Percentiles rank a stretch among this genome's conserved stretches.
phyloP scores from a whole-genome alignment of 2,329 filamentous ascomycete species.

The Aspergillus neoniger region DNA sequence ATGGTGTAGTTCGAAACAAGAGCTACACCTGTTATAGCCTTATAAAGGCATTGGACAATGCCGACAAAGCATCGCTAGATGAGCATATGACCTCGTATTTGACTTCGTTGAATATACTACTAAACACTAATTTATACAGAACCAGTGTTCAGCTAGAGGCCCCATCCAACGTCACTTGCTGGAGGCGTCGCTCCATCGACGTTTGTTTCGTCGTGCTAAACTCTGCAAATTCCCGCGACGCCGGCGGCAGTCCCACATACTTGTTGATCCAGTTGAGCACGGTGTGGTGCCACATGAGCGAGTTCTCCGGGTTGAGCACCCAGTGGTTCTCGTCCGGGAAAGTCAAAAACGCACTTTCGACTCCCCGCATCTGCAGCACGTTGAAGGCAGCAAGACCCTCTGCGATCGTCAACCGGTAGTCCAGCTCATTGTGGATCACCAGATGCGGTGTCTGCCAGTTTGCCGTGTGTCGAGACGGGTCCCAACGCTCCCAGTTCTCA shows the following conservation, averaged over 20 bases:
- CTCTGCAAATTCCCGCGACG: conserved; percentile 35
- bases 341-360: conserved; percentile 75
- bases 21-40: too few species aligned
- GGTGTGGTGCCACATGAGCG: conserved; percentile 82
- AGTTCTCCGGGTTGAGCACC: conserved; percentile 92
- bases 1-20: too few species aligned
- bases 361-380: conserved; percentile 71
- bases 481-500: conserved; percentile 58
- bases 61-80: neutral
- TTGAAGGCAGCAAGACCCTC: conserved; percentile 88
- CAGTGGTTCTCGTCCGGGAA: conserved; percentile 81
- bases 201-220: conserved; percentile 10
- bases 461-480: conserved; percentile 56
- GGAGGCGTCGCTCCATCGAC: conserved; percentile 19
- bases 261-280: conserved; percentile 76
- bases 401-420: conserved; percentile 82
- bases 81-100: neutral
- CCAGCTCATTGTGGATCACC: conserved; percentile 85
- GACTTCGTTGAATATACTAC: too few species aligned
- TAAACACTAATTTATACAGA: too few species aligned
- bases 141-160: too few species aligned
- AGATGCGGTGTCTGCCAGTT: conserved; percentile 87
- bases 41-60: too few species aligned
- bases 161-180: conserved; percentile 18
- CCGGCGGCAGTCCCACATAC: conserved; percentile 55